Conservation (phyloP, 306 rosid genomes). For the Vigna reflexopilosa region DNA sequence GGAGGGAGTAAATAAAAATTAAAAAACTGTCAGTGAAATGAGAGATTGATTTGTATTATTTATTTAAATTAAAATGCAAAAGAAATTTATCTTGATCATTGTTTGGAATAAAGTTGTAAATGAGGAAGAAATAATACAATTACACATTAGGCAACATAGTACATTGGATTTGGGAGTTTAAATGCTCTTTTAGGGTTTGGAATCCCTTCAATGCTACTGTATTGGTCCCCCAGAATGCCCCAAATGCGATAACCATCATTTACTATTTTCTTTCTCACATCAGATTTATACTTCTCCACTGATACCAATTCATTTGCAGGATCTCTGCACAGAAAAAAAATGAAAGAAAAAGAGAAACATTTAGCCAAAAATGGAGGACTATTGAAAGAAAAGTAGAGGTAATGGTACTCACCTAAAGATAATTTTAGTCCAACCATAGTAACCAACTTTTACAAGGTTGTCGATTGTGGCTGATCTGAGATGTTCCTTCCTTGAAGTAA, state of each 20-base stretch:
- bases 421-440: constrained; percentile 67
- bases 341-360: background rate
- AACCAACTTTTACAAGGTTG: constrained; percentile 68
- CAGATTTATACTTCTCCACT: constrained; percentile 43
- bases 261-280: constrained; percentile 30
- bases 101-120: background rate
- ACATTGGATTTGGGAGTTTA: constrained; percentile 55
- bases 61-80: no score
- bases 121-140: background rate
- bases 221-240: constrained; percentile 49
- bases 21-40: no score
- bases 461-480: constrained; percentile 71
- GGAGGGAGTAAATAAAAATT: no score
- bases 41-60: no score
- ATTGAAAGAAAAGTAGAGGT: background rate
- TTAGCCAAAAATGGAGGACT: background rate
- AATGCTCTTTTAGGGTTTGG: constrained; percentile 41
- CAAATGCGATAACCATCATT: constrained; percentile 43
- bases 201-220: constrained; percentile 42
- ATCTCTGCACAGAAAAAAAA: constrained; percentile 23
- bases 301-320: constrained; percentile 42
- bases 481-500: constrained; percentile 68
- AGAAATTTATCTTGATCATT: background rate
- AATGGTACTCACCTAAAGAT: constrained; percentile 50
- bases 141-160: constrained; percentile 42